phyloP scores from a whole-genome alignment of 345 rosid species.

The Eucalyptus camaldulensis region DNA sequence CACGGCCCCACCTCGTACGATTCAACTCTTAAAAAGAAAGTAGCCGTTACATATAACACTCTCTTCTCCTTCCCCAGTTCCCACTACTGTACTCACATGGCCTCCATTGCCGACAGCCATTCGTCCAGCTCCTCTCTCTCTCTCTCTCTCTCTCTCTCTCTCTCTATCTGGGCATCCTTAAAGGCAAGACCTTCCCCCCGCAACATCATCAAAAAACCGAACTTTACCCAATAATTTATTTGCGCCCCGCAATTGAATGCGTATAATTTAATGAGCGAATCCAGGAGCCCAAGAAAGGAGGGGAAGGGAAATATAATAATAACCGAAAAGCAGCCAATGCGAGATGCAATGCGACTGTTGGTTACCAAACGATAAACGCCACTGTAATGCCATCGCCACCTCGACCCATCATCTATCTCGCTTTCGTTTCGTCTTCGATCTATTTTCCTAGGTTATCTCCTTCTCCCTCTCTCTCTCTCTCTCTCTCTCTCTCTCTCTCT shows the following conservation, averaged over 20 bases:
- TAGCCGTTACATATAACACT: background rate
- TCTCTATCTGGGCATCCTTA: background rate
- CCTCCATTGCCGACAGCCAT: background rate
- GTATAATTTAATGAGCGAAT: background rate
- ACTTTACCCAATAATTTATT: background rate
- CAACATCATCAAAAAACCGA: background rate
- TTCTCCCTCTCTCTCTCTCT: background rate
- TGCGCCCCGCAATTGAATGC: background rate
- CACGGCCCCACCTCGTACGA: background rate
- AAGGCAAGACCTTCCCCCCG: background rate
- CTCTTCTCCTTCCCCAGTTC: background rate
- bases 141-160: background rate
- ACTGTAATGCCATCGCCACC: background rate
- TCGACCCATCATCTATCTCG: background rate
- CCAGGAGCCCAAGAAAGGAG: background rate
- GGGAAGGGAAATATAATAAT: background rate
- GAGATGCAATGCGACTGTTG: background rate
- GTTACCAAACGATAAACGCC: background rate
- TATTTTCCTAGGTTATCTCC: background rate
- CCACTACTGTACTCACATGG: background rate
- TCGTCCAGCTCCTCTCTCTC: background rate
- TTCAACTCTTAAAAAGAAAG: background rate
- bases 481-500: background rate
- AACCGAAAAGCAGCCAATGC: background rate
- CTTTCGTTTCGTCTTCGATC: background rate